Evolutionary conservation across 345 rosid species (phyloP).

Genomic region (Brassica carinata): DNA sequence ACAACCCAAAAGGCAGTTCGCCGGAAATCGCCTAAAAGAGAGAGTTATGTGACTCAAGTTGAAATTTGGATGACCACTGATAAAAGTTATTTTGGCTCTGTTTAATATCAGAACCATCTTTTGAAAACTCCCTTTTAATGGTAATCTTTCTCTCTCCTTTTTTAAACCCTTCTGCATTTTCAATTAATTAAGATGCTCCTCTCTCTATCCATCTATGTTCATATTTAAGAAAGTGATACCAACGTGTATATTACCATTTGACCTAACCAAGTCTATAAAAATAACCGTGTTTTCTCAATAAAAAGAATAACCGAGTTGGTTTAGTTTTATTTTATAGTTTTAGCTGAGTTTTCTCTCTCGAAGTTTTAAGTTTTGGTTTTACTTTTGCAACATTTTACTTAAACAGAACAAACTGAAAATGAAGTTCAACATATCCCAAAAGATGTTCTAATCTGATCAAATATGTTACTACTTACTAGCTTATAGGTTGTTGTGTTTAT

Average conservation of each 20-base stretch:
- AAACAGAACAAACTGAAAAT: background rate
- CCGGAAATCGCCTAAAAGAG: too few species aligned
- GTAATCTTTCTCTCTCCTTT: slow-evolving; percentile 27
- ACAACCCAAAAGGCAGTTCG: too few species aligned
- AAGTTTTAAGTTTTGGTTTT: background rate
- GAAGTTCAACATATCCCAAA: background rate
- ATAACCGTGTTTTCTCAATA: background rate
- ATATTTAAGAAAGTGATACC: background rate
- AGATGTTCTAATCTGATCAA: background rate
- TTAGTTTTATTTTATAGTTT: background rate
- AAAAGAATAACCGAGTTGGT: background rate
- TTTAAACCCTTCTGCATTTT: slow-evolving; percentile 22
- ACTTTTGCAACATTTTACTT: background rate
- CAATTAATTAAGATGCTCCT: slow-evolving; percentile 22
- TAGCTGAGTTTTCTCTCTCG: background rate
- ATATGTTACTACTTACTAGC: background rate
- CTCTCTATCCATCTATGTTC: background rate
- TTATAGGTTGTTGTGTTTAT: background rate
- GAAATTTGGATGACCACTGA: too few species aligned
- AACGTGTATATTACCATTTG: background rate
- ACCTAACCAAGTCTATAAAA: background rate
- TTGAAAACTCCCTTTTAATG: slow-evolving; percentile 36
- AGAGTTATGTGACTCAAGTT: too few species aligned
- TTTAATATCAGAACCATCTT: slow-evolving; percentile 39
- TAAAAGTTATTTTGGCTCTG: too few species aligned